A percentile compares a stretch with the other conserved stretches of the same genome.
phyloP scores from a whole-genome alignment of 2,329 filamentous ascomycete species.

The Cryoendolithus antarcticus region DNA sequence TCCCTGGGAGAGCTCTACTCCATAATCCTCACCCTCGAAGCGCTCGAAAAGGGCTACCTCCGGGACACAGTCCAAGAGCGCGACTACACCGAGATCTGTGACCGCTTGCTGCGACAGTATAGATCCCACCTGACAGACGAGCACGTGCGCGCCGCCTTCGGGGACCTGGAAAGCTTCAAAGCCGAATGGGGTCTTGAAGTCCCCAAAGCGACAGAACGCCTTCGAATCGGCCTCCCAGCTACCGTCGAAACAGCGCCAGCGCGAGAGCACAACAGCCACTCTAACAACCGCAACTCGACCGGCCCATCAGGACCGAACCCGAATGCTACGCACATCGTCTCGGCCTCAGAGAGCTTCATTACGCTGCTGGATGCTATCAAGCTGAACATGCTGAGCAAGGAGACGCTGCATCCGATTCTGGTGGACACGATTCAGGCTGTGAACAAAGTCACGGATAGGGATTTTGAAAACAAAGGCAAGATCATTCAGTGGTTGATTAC shows the following conservation, averaged over 20 bases:
- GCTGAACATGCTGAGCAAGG: slow-evolving; percentile 83
- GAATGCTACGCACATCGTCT: slow-evolving; percentile 55
- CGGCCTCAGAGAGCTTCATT: slow-evolving; percentile 96
- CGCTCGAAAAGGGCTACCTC: slow-evolving; percentile 90
- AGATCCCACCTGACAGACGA: slow-evolving; percentile 88
- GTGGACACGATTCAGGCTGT: slow-evolving; percentile 95
- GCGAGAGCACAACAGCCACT: slow-evolving; percentile 10
- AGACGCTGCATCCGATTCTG: slow-evolving; percentile 86
- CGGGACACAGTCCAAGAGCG: slow-evolving; percentile 85
- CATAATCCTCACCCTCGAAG: slow-evolving; percentile 90
- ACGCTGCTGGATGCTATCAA: slow-evolving; percentile 92
- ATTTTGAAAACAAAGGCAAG: slow-evolving; percentile 91
- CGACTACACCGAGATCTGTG: slow-evolving; percentile 95
- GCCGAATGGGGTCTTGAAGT: slow-evolving; percentile 91
- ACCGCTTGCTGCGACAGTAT: slow-evolving; percentile 88
- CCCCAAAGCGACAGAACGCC: slow-evolving; percentile 80
- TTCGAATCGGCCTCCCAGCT: slow-evolving; percentile 84
- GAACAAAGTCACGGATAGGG: slow-evolving; percentile 88
- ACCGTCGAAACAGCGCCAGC: slow-evolving; percentile 55
- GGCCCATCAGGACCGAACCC: slow-evolving; percentile 13
- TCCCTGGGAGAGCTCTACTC: slow-evolving; percentile 95
- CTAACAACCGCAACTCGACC: not conserved
- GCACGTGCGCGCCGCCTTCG: slow-evolving; percentile 76
- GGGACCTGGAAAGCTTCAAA: slow-evolving; percentile 83
- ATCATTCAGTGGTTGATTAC: slow-evolving; percentile 98